A percentile compares a stretch with the other conserved stretches of the same genome.
phyloP scores from a whole-genome alignment of 768 basidiomycete species.

The Lactarius akahatsu region DNA sequence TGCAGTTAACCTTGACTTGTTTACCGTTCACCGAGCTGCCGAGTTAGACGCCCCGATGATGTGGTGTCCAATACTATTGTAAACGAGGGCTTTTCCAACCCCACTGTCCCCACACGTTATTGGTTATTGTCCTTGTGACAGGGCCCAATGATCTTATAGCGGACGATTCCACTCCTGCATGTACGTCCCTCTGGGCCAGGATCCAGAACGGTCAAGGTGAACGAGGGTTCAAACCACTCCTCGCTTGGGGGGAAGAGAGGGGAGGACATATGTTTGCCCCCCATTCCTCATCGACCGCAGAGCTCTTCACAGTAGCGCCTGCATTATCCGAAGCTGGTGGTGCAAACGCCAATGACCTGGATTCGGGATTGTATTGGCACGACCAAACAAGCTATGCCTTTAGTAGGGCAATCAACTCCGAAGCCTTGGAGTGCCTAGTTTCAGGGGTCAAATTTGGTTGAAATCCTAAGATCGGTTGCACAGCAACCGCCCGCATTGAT shows the following conservation, averaged over 20 bases:
- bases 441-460: conserved; percentile 10
- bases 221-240: conserved; percentile 6
- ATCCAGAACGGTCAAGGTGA: conserved; percentile 9
- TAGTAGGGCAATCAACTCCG: conserved; percentile 16
- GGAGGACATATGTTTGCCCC: conserved; percentile 2
- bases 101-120: not conserved
- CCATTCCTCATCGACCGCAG: conserved; percentile 8
- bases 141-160: conserved; percentile 6
- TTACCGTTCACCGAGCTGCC: conserved; percentile 7
- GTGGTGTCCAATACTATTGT: not conserved
- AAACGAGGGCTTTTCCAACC: not conserved
- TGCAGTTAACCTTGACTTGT: not conserved
- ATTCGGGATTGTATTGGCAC: not conserved
- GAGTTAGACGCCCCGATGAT: not conserved
- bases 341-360: conserved; percentile 21
- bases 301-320: not conserved
- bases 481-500: conserved; percentile 8
- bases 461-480: conserved; percentile 4
- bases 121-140: conserved; percentile 15
- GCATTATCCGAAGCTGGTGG: conserved; percentile 12
- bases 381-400: conserved; percentile 20
- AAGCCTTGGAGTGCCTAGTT: conserved; percentile 11
- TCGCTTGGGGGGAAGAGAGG: not conserved
- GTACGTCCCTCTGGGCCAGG: conserved; percentile 2
- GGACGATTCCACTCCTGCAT: conserved; percentile 12